Evolutionary conservation across 495 filamentous ascomycete species (phyloP).

Genomic region (Bacidia gigantensis): DNA sequence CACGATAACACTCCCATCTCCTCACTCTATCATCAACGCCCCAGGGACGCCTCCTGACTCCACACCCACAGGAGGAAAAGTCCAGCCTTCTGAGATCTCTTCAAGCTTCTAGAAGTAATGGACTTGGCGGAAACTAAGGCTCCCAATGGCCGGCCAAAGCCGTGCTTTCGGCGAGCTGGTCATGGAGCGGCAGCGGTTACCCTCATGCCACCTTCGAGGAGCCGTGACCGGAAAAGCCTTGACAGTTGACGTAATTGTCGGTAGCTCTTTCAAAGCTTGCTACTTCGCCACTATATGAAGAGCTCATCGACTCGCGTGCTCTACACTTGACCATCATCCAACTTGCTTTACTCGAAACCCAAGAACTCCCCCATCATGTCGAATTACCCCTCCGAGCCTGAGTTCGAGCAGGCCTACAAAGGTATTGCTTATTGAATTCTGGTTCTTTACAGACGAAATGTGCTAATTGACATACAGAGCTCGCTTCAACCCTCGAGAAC

Average conservation of each 20-base stretch:
- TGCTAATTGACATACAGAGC: slow-evolving; percentile 43
- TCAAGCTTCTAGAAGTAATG: background rate
- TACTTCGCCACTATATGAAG: no score
- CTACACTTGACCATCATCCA: background rate
- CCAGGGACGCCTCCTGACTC: background rate
- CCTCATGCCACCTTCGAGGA: background rate
- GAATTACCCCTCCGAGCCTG: slow-evolving; percentile 76
- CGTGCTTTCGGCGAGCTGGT: background rate
- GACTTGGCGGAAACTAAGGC: background rate
- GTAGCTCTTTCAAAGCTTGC: no score
- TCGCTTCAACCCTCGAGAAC: slow-evolving; percentile 84
- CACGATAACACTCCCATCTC: background rate
- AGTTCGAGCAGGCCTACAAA: slow-evolving; percentile 98
- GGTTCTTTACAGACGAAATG: background rate
- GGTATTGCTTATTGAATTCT: slow-evolving; percentile 39
- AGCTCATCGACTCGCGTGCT: no score
- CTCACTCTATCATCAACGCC: background rate
- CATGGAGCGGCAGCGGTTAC: background rate
- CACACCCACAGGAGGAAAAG: background rate
- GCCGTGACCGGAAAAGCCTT: background rate
- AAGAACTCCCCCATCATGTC: slow-evolving; percentile 45
- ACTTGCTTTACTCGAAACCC: background rate
- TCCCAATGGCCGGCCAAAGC: background rate
- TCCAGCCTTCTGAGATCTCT: background rate
- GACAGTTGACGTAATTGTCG: background rate